Evolutionary conservation across 371 early-diverging fungal species (phyloP).

Genomic region (Rhizopus arrhizus): DNA sequence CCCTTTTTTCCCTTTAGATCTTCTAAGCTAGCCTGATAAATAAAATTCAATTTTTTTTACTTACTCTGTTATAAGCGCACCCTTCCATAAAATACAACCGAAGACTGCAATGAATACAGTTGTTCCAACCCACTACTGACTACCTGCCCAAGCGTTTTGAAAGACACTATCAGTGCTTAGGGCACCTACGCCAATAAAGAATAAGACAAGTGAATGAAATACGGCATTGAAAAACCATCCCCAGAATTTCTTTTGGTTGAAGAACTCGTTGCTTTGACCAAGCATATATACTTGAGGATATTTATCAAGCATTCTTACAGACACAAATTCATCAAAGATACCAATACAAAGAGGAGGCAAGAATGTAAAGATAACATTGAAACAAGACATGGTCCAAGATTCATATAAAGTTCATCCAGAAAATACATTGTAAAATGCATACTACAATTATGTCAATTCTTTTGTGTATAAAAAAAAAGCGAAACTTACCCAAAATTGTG

Average conservation of each 20-base stretch:
- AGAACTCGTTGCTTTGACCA: conserved; percentile 83
- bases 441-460: conserved; percentile 19
- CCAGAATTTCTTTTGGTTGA: conserved; percentile 89
- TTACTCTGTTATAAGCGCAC: conserved; percentile 81
- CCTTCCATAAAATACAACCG: conserved; percentile 80
- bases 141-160: conserved; percentile 64
- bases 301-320: conserved; percentile 65
- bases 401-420: conserved; percentile 82
- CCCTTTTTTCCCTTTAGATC: too few species aligned
- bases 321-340: conserved; percentile 83
- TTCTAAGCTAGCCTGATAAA: too few species aligned
- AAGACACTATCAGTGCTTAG: conserved; percentile 66
- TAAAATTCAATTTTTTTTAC: conserved; percentile 22
- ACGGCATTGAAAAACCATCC: conserved; percentile 88
- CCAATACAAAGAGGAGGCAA: conserved; percentile 79
- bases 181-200: conserved; percentile 62
- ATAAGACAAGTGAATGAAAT: conserved; percentile 79
- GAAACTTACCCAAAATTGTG: conserved; percentile 63
- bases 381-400: conserved; percentile 67
- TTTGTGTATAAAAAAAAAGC: neutral
- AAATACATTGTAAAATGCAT: conserved; percentile 77
- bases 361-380: conserved; percentile 78
- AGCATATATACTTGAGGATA: conserved; percentile 85
- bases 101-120: conserved; percentile 79
- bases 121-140: conserved; percentile 79